Evolutionary conservation across 805 yeast genomes (phyloP).

Genomic region (Candida broadrunensis): DNA sequence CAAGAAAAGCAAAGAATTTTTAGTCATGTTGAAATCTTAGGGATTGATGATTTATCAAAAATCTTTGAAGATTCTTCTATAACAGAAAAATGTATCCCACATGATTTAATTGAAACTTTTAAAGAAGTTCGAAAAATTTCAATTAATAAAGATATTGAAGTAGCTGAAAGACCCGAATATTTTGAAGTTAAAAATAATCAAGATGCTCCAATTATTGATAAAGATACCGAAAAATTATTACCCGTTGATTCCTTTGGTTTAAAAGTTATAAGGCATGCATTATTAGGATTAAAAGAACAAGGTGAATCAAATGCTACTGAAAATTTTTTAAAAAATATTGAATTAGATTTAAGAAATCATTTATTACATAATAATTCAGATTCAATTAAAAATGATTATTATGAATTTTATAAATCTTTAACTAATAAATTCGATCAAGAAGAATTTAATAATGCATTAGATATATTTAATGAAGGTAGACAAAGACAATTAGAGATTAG

Average conservation of each 20-base stretch:
- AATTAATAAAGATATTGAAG: constrained; percentile 4
- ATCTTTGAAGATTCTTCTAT: constrained; percentile 23
- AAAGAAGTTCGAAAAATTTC: constrained; percentile 19
- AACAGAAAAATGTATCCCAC: constrained; percentile 28
- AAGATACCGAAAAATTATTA: constrained; percentile 51
- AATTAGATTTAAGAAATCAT: constrained; percentile 21
- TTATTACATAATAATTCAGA: constrained; percentile 29
- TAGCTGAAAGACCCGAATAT: constrained; percentile 25
- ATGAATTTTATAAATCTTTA: constrained; percentile 58
- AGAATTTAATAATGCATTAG: constrained; percentile 64
- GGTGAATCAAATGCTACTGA: constrained; percentile 17
- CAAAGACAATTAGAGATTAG: constrained; percentile 73
- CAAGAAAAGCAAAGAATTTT: constrained; percentile 25
- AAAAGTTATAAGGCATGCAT: constrained; percentile 72
- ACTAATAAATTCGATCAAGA: constrained; percentile 38
- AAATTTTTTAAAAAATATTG: constrained; percentile 24
- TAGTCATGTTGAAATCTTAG: constrained; percentile 51
- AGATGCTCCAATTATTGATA: constrained; percentile 42
- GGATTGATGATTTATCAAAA: constrained; percentile 43
- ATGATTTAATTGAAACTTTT: constrained; percentile 28
- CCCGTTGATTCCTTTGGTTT: constrained; percentile 78
- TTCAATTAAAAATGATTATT: constrained; percentile 53
- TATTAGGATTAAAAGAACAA: constrained; percentile 41
- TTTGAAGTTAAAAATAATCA: constrained; percentile 22
- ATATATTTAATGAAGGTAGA: constrained; percentile 68